These are phyloP conservation scores for Monosporascus sp. DNA, from an alignment of 2,329 filamentous ascomycete genomes.

Conservation along the genomic window DNA sequence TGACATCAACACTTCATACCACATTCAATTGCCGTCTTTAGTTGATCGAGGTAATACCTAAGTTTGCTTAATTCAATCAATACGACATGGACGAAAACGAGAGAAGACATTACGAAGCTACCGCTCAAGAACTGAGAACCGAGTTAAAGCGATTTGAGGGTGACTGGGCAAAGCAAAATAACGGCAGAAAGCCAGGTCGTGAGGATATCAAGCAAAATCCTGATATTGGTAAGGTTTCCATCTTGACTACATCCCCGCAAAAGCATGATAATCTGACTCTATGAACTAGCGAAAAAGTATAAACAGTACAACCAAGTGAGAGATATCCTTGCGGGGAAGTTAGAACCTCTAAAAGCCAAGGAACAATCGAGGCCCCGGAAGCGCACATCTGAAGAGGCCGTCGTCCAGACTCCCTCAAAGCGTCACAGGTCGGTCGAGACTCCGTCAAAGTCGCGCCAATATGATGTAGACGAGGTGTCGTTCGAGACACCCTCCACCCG, in stretches of 20 bases:
- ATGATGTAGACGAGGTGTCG: slow-evolving; percentile 28
- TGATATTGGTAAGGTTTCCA: slow-evolving; percentile 55
- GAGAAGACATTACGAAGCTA: slow-evolving; percentile 41
- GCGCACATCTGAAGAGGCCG: slow-evolving; percentile 32
- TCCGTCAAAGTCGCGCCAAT: slow-evolving; percentile 35
- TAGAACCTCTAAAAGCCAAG: slow-evolving; percentile 33
- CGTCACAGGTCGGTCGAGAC: slow-evolving; percentile 42
- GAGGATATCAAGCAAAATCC: slow-evolving; percentile 72
- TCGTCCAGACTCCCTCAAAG: slow-evolving; percentile 47
- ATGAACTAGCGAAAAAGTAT: slow-evolving; percentile 60
- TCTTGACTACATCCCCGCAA: background rate
- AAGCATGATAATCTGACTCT: background rate
- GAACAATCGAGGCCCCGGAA: slow-evolving; percentile 33
- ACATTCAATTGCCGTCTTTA: no score
- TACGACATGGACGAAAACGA: slow-evolving; percentile 43
- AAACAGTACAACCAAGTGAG: slow-evolving; percentile 68
- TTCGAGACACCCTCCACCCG: slow-evolving; percentile 53
- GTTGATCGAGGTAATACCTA: background rate
- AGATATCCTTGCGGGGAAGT: slow-evolving; percentile 52
- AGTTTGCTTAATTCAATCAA: background rate
- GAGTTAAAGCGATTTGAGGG: slow-evolving; percentile 73
- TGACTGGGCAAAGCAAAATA: slow-evolving; percentile 56
- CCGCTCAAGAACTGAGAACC: slow-evolving; percentile 52
- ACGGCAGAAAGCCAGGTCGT: slow-evolving; percentile 63
- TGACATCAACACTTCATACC: no score